Evolutionary conservation across 176 grass and related monocot genomes (phyloP), one percentile per base, ranked within the genome.

Genomic region (Carex littledalei): DNA sequence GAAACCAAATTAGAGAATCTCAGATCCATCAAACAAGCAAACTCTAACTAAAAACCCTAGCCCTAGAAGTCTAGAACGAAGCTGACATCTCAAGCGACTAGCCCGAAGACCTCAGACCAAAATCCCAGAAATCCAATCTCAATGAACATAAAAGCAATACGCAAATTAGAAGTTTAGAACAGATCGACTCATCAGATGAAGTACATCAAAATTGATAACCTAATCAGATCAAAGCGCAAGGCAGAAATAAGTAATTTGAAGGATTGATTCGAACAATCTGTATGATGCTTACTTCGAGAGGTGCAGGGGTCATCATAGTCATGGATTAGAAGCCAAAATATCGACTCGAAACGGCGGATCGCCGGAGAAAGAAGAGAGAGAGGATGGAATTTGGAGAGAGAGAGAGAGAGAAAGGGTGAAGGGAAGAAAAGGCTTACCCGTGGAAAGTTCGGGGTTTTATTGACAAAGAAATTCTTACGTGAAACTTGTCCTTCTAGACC

Each of bases 31-130:
- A 11, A 21, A 54, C 41, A 82, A 81, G 49, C 18, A n/a, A 13
- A 72, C 26, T 83, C 57, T 13, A 26, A 88, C 62, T 55, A 92
- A 92, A 94, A 86, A 78, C 89, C 88, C 88, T 88, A 94, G 89
- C 86, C 90, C 92, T 92, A 94, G 84, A 60, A 85, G 87, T 86
- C 88, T 86, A 94, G 64, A 59, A 85, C 57, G 34, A 76, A 72
- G 31, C 54, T 34, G 79, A 69, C 6, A 60, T 37, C 18, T 16
- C 47, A 54, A 21, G 14, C n/a, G 22, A 70, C 59, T 20, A 81
- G 37, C 60, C 71, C 72, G 17, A 52, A 17, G 35, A 87, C 54
- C 85, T 80, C 11, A 64, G 69, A 84, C 52, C 87, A 81, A 63
- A 86, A 60, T 34, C 81, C 59, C 8, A 69, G 24, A 31, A 35